phyloP scores from a whole-genome alignment of 768 basidiomycete genomes.

The Favolaschia claudopus region DNA sequence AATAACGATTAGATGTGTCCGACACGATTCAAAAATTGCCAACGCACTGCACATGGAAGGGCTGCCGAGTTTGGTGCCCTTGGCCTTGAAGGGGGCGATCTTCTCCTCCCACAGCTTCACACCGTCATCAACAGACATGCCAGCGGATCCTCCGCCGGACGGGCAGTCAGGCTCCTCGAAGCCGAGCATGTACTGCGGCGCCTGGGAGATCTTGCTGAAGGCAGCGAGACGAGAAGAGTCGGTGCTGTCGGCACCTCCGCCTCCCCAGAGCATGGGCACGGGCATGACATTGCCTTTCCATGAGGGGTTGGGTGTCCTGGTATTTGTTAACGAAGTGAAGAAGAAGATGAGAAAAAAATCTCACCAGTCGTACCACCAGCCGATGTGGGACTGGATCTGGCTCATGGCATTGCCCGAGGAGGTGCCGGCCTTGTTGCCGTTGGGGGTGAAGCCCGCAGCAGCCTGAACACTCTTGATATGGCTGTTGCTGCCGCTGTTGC shows the following conservation, averaged over 20 bases:
- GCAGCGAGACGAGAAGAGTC: slow-evolving; percentile 47
- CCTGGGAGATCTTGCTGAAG: slow-evolving; percentile 43
- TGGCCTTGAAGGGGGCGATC: slow-evolving; percentile 50
- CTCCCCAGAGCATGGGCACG: slow-evolving; percentile 59
- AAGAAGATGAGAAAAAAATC: slow-evolving; percentile 5
- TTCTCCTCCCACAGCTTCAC: slow-evolving; percentile 47
- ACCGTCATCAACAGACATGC: slow-evolving; percentile 50
- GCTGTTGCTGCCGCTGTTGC: background rate
- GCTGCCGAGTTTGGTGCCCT: slow-evolving; percentile 50
- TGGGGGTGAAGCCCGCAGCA: slow-evolving; percentile 43
- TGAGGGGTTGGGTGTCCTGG: slow-evolving; percentile 47
- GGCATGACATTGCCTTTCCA: slow-evolving; percentile 48
- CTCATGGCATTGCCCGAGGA: slow-evolving; percentile 53
- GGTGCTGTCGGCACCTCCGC: slow-evolving; percentile 45
- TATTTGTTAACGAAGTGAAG: background rate
- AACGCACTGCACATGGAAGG: slow-evolving; percentile 59
- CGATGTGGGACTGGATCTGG: slow-evolving; percentile 49
- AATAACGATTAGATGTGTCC: background rate
- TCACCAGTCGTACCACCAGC: slow-evolving; percentile 61
- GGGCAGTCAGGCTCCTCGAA: slow-evolving; percentile 59
- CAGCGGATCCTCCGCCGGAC: slow-evolving; percentile 52
- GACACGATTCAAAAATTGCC: too few relatives aligned
- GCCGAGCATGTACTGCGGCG: slow-evolving; percentile 50
- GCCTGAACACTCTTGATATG: slow-evolving; percentile 17
- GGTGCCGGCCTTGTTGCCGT: slow-evolving; percentile 54